Evolutionary conservation across 768 basidiomycete species (phyloP).

Genomic region (Glaciozyma martinii): DNA sequence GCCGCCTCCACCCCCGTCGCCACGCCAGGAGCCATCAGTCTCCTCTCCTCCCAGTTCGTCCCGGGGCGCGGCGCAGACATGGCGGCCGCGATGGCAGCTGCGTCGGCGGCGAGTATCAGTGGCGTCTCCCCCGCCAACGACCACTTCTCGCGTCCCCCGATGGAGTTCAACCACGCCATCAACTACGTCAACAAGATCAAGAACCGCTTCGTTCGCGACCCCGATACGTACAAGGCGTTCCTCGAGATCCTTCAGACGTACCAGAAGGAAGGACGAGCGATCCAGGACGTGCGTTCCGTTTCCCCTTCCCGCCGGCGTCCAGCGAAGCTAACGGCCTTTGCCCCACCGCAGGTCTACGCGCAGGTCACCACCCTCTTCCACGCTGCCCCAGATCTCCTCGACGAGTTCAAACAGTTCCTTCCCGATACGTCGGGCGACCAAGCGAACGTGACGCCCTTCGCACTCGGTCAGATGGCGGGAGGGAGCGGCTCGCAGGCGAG

Average conservation of each 20-base stretch:
- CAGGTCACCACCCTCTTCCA: slow-evolving; percentile 33
- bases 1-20: slow-evolving; percentile 1
- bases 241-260: slow-evolving; percentile 46
- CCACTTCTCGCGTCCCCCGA: slow-evolving; percentile 6
- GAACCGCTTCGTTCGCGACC: slow-evolving; percentile 71
- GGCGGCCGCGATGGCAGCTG: slow-evolving; percentile 1
- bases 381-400: slow-evolving; percentile 28
- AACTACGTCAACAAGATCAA: slow-evolving; percentile 98
- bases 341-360: slow-evolving; percentile 22
- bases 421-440: slow-evolving; percentile 28
- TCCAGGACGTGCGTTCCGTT: slow-evolving; percentile 47
- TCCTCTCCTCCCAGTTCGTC: slow-evolving; percentile 10
- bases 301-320: slow-evolving; percentile 5
- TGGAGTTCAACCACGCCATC: slow-evolving; percentile 66
- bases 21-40: slow-evolving; percentile 4
- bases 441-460: background rate
- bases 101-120: background rate
- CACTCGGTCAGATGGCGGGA: background rate
- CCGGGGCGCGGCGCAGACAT: background rate
- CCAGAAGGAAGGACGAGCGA: slow-evolving; percentile 50
- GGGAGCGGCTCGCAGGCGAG: background rate
- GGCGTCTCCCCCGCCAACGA: background rate
- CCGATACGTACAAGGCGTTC: slow-evolving; percentile 59
- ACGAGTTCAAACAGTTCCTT: slow-evolving; percentile 34
- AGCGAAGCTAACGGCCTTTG: background rate